Conservation (phyloP, 139 green algal genomes). For the Tetradesmus lagerheimii region DNA sequence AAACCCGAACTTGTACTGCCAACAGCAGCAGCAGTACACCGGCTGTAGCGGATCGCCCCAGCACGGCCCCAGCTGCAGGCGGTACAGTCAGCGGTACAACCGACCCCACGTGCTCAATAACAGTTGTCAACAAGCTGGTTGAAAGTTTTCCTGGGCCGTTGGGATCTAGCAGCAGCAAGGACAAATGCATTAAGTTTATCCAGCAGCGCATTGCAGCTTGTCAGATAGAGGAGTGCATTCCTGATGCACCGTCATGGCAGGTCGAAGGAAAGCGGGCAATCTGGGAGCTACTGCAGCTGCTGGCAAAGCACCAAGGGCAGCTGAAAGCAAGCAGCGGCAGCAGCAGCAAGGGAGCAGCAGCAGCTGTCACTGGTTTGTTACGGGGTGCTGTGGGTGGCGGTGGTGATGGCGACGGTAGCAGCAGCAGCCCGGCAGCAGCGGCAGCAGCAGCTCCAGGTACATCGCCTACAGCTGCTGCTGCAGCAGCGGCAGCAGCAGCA, state of each 20-base stretch:
- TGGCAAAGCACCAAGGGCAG: slow-evolving; percentile 50
- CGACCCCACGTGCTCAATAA: not conserved
- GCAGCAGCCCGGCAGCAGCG: not conserved
- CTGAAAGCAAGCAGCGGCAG: not conserved
- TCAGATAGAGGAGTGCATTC: slow-evolving; percentile 15
- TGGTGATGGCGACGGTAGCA: not conserved
- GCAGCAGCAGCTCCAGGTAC: not conserved
- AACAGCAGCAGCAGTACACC: slow-evolving; percentile 2
- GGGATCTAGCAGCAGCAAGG: slow-evolving; percentile 20
- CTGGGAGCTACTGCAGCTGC: slow-evolving; percentile 48
- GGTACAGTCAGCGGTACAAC: not conserved
- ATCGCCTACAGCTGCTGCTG: not conserved
- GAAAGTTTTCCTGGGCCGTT: slow-evolving; percentile 55
- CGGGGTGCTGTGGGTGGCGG: not conserved
- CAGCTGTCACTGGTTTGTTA: not conserved
- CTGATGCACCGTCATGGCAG: slow-evolving; percentile 9
- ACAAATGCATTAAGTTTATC: slow-evolving; percentile 56
- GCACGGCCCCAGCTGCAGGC: slow-evolving; percentile 3
- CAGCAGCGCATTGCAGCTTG: slow-evolving; percentile 39
- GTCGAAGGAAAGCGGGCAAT: not conserved
- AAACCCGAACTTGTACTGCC: not conserved
- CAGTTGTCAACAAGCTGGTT: slow-evolving; percentile 1
- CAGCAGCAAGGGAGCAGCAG: slow-evolving; percentile 8
- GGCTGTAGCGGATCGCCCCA: not conserved
- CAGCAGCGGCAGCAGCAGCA: slow-evolving; percentile 28